Conservation (phyloP, 2,329 filamentous ascomycete species). For the Apiospora pterosperma region DNA sequence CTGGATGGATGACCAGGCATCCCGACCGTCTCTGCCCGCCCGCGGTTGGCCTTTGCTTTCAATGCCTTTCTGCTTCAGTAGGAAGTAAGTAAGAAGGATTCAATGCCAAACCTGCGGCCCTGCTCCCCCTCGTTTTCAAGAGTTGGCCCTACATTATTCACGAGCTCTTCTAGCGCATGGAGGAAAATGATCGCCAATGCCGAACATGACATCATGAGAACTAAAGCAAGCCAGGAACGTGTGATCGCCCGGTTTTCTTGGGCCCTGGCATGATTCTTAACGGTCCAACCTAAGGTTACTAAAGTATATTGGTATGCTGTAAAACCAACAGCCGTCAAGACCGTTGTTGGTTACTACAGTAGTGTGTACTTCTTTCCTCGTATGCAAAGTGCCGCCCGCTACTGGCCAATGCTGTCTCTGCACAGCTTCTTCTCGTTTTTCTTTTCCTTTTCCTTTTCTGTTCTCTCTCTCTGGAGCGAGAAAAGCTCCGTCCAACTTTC, state of each 20-base stretch:
- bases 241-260: not conserved
- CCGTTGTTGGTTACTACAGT: not conserved
- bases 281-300: too few species aligned
- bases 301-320: too few species aligned
- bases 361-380: not conserved
- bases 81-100: too few species aligned
- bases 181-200: slow-evolving; percentile 4
- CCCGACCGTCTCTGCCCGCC: not conserved
- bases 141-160: not conserved
- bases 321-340: not conserved
- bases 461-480: not conserved
- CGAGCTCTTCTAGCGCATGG: slow-evolving; percentile 1
- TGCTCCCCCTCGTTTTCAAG: not conserved
- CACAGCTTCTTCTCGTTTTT: not conserved
- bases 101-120: not conserved
- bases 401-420: not conserved
- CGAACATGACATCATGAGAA: not conserved
- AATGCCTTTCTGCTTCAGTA: not conserved
- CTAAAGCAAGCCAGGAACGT: not conserved
- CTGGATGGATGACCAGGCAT: not conserved
- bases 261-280: not conserved
- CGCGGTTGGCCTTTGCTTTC: not conserved
- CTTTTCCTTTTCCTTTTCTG: not conserved
- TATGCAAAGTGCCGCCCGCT: not conserved
- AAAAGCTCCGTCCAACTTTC: not conserved